phyloP scores from a whole-genome alignment of 2,329 filamentous ascomycete genomes.

The Clonostachys byssicola region DNA sequence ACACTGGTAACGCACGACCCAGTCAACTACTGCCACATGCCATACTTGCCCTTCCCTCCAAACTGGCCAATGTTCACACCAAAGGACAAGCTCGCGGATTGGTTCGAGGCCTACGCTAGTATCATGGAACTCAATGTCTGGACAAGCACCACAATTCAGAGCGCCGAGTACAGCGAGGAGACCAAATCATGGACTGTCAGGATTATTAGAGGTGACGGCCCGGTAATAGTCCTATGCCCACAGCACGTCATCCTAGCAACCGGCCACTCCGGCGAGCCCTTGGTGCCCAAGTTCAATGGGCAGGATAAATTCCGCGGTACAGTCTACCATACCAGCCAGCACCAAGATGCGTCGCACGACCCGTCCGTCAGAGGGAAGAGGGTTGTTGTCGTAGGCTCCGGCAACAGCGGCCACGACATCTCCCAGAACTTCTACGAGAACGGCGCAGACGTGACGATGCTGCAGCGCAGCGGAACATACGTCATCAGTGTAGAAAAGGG shows the following conservation, averaged over 20 bases:
- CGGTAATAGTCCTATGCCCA: slow-evolving; percentile 19
- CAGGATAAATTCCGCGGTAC: slow-evolving; percentile 33
- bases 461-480: slow-evolving; percentile 47
- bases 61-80: slow-evolving; percentile 25
- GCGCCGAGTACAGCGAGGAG: slow-evolving; percentile 28
- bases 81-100: slow-evolving; percentile 40
- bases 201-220: slow-evolving; percentile 11
- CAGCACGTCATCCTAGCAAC: slow-evolving; percentile 42
- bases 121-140: slow-evolving; percentile 44
- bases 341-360: slow-evolving; percentile 27
- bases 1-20: slow-evolving; percentile 14
- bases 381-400: slow-evolving; percentile 41
- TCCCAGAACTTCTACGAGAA: slow-evolving; percentile 43
- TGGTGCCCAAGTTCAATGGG: slow-evolving; percentile 30
- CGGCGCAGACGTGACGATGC: slow-evolving; percentile 44
- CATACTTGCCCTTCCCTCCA: slow-evolving; percentile 13
- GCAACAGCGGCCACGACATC: slow-evolving; percentile 45
- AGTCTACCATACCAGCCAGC: slow-evolving; percentile 35
- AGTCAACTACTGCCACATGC: slow-evolving; percentile 9
- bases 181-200: slow-evolving; percentile 29
- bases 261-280: slow-evolving; percentile 33
- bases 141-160: slow-evolving; percentile 29
- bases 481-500: slow-evolving; percentile 35
- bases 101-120: slow-evolving; percentile 41
- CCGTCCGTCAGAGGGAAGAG: slow-evolving; percentile 24